Evolutionary conservation across 2,329 filamentous ascomycete genomes (phyloP).

Genomic region (Fusarium tuaranense): DNA sequence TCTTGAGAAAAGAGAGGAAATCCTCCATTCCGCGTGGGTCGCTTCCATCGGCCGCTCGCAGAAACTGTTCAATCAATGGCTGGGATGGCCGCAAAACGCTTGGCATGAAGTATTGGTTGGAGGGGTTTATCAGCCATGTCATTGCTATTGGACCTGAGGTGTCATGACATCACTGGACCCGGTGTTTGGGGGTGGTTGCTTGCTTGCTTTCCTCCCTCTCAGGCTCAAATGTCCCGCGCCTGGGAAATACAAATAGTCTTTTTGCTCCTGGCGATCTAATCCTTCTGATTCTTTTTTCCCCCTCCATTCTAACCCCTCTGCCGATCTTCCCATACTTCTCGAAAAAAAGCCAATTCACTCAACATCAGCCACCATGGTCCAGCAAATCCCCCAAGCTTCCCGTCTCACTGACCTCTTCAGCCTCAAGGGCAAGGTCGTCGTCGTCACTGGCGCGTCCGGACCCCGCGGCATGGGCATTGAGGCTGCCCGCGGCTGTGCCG

Average conservation of each 20-base stretch:
- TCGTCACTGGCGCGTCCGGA: slow-evolving; percentile 77
- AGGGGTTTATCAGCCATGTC: background rate
- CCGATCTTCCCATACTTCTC: background rate
- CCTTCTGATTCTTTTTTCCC: background rate
- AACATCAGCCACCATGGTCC: slow-evolving; percentile 59
- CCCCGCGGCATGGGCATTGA: slow-evolving; percentile 78
- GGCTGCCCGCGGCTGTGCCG: slow-evolving; percentile 76
- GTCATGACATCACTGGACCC: slow-evolving; percentile 43
- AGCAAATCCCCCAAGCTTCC: slow-evolving; percentile 66
- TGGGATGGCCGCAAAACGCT: background rate
- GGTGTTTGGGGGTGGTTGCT: background rate
- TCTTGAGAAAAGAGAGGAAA: background rate
- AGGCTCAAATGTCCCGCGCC: slow-evolving; percentile 18
- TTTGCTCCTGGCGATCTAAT: background rate
- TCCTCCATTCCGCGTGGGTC: slow-evolving; percentile 9
- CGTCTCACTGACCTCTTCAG: slow-evolving; percentile 76
- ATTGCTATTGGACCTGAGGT: slow-evolving; percentile 5
- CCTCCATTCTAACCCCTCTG: slow-evolving; percentile 9
- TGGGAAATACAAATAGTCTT: slow-evolving; percentile 30
- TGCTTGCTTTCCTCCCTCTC: slow-evolving; percentile 12
- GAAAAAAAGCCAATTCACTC: background rate
- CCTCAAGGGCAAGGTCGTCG: slow-evolving; percentile 78
- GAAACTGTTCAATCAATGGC: background rate
- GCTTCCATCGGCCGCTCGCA: slow-evolving; percentile 29
- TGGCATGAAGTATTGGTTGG: background rate